These are phyloP conservation scores for Phytophthora quininea DNA, from an alignment of 352 stramenopile genomes.

Conservation along the genomic window DNA sequence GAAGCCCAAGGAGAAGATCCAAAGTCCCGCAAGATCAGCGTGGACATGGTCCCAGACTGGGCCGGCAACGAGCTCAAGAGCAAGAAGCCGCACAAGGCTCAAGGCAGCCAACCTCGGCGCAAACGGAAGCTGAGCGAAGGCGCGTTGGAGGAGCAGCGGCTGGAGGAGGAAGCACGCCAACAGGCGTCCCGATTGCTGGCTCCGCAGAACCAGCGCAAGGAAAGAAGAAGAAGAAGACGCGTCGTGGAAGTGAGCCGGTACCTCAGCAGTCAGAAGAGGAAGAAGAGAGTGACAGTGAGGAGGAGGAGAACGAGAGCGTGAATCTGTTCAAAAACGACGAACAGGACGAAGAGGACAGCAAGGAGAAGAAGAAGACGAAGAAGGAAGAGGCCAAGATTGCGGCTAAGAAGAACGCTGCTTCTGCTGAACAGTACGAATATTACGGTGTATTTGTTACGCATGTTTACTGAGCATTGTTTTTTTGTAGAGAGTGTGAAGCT, in stretches of 20 bases:
- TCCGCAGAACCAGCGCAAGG: conserved; percentile 48
- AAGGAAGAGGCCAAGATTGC: conserved; percentile 39
- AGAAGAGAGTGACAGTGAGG: conserved; percentile 25
- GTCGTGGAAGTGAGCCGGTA: conserved; percentile 33
- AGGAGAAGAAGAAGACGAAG: conserved; percentile 23
- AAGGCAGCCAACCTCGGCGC: conserved; percentile 74
- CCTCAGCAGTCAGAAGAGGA: conserved; percentile 17
- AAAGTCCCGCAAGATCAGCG: conserved; percentile 68
- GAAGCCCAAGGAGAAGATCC: conserved; percentile 40
- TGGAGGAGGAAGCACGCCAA: conserved; percentile 71
- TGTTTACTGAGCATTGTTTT: not conserved
- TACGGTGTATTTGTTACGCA: not conserved
- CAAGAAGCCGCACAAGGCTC: conserved; percentile 43
- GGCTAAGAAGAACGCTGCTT: conserved; percentile 21
- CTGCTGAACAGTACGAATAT: conserved; percentile 33
- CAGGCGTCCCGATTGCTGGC: conserved; percentile 72
- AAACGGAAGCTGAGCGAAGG: conserved; percentile 88
- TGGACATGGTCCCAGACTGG: conserved; percentile 72
- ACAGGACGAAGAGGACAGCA: conserved; percentile 17
- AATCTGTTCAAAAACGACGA: conserved; percentile 59
- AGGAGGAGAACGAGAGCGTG: conserved; percentile 49
- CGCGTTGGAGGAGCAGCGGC: conserved; percentile 68
- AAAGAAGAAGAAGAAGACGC: conserved; percentile 54
- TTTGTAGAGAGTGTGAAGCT: conserved; percentile 49
- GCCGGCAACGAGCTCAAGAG: conserved; percentile 49